phyloP scores from a whole-genome alignment of 2,329 filamentous ascomycete species.

The Alternaria infectoria region DNA sequence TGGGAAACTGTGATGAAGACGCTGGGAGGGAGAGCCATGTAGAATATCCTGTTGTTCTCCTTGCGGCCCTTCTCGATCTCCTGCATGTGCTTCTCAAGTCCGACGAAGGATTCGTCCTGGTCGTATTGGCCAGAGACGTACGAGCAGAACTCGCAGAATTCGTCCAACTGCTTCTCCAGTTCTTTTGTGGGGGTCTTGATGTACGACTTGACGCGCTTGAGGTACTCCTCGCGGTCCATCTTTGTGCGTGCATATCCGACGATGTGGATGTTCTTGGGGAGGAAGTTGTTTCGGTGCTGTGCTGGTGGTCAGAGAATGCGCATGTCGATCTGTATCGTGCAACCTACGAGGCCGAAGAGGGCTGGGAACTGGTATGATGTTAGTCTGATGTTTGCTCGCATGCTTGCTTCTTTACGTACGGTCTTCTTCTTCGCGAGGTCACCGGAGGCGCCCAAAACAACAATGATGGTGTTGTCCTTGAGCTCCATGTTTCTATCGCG shows the following conservation, averaged over 20 bases:
- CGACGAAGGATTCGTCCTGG: constrained; percentile 90
- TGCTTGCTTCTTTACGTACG: constrained; percentile 59
- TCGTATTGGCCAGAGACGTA: constrained; percentile 99
- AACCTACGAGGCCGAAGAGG: constrained; percentile 92
- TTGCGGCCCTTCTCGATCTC: constrained; percentile 81
- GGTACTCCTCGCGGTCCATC: constrained; percentile 97
- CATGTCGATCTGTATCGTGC: constrained; percentile 10
- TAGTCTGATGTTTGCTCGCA: constrained; percentile 22
- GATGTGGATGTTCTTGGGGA: constrained; percentile 93
- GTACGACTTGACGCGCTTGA: constrained; percentile 93
- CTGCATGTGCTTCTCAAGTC: constrained; percentile 83
- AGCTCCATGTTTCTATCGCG: constrained; percentile 82
- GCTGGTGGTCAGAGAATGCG: constrained; percentile 27
- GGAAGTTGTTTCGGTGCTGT: constrained; percentile 98
- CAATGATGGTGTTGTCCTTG: constrained; percentile 96
- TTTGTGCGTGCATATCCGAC: constrained; percentile 99
- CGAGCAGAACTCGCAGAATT: constrained; percentile 86
- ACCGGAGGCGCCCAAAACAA: constrained; percentile 95
- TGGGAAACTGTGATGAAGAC: constrained; percentile 98
- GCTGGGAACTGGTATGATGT: constrained; percentile 78
- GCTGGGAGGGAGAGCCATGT: constrained; percentile 97
- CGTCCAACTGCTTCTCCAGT: constrained; percentile 90
- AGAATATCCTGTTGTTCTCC: constrained; percentile 93
- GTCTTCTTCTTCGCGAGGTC: constrained; percentile 99
- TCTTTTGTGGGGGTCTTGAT: constrained; percentile 99